These are phyloP conservation scores for Citrus maxima DNA, from an alignment of 345 rosid species.

Conservation along the genomic window DNA sequence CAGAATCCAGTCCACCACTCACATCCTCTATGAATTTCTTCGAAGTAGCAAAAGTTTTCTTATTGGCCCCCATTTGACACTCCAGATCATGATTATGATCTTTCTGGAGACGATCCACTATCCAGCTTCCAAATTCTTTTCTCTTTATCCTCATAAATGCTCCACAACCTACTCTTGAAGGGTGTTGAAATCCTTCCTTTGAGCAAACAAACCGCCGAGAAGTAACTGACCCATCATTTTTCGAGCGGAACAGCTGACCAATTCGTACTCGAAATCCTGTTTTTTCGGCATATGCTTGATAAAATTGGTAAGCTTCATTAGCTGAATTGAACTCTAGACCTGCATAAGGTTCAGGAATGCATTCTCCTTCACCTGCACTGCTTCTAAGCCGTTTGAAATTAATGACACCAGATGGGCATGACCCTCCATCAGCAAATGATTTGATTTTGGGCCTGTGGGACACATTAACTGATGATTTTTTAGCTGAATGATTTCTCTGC, in stretches of 20 bases:
- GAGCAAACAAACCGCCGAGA: slow-evolving; percentile 92
- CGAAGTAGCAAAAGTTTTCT: slow-evolving; percentile 36
- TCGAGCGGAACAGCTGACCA: slow-evolving; percentile 91
- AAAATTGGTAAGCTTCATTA: slow-evolving; percentile 74
- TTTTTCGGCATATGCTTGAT: slow-evolving; percentile 61
- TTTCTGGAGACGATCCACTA: slow-evolving; percentile 70
- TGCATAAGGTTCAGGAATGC: slow-evolving; percentile 47
- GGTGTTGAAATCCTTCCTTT: slow-evolving; percentile 95
- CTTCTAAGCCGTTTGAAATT: slow-evolving; percentile 56
- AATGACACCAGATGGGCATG: slow-evolving; percentile 43
- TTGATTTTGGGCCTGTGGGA: slow-evolving; percentile 50
- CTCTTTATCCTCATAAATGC: slow-evolving; percentile 93
- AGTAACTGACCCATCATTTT: slow-evolving; percentile 74
- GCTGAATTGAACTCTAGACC: slow-evolving; percentile 78
- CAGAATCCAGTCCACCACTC: slow-evolving; percentile 44
- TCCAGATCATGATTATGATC: slow-evolving; percentile 82
- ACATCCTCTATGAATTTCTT: slow-evolving; percentile 56
- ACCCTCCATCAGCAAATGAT: slow-evolving; percentile 41
- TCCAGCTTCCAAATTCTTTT: slow-evolving; percentile 77
- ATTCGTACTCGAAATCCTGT: slow-evolving; percentile 79
- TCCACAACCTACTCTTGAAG: slow-evolving; percentile 88
- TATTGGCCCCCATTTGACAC: slow-evolving; percentile 28
- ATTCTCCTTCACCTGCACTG: slow-evolving; percentile 39
- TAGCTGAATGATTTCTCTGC: slow-evolving; percentile 37
- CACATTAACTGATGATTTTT: slow-evolving; percentile 35